Conservation (phyloP, 1,284 basidiomycete genomes). For the Gastroboletus turbinatus region DNA sequence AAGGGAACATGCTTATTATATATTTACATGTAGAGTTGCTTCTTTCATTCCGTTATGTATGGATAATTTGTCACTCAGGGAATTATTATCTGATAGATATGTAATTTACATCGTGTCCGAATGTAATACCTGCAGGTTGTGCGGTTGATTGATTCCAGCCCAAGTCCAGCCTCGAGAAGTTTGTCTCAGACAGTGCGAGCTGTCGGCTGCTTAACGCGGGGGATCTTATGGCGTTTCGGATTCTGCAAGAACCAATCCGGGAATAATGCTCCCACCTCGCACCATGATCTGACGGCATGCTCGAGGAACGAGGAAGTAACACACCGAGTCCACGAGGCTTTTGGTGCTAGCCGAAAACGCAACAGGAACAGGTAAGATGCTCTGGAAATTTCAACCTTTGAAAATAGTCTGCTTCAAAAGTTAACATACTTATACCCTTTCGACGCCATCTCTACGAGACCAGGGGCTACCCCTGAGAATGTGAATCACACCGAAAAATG, state of each 20-base stretch:
- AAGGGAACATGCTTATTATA: slow-evolving; percentile 15
- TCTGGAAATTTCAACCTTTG: not conserved
- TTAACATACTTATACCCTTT: not conserved
- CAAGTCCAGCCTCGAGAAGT: not conserved
- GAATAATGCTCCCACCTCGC: not conserved
- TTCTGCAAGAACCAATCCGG: not conserved
- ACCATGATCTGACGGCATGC: not conserved
- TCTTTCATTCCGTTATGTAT: slow-evolving; percentile 27
- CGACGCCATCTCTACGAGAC: not conserved
- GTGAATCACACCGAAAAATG: not conserved
- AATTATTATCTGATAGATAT: slow-evolving; percentile 29
- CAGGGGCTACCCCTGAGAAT: slow-evolving; percentile 5
- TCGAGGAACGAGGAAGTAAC: slow-evolving; percentile 1
- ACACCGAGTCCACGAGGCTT: not conserved
- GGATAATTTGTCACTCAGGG: slow-evolving; percentile 29
- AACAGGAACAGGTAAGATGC: not conserved
- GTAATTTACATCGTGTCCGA: slow-evolving; percentile 28
- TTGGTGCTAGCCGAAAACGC: not conserved
- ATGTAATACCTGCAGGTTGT: slow-evolving; percentile 13
- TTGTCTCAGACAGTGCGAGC: not conserved
- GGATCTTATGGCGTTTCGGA: not conserved
- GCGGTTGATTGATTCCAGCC: not conserved
- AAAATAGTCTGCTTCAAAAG: not conserved
- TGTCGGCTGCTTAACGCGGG: not conserved
- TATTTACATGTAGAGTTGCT: slow-evolving; percentile 16